phyloP scores from a whole-genome alignment of 306 rosid species.

The Quercus aquifolioides region DNA sequence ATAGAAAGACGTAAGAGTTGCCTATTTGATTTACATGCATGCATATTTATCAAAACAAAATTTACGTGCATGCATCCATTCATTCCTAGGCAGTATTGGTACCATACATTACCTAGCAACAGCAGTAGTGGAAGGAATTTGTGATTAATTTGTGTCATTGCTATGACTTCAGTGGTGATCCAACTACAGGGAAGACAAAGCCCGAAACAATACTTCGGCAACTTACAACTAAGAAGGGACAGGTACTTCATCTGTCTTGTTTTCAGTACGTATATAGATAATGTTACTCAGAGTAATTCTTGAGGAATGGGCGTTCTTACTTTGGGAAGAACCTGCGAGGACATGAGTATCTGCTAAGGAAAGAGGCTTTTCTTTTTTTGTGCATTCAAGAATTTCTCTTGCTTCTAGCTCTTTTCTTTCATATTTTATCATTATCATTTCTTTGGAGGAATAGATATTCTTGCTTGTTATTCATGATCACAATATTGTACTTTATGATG shows the following conservation, averaged over 20 bases:
- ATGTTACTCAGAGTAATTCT: background rate
- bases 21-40: slow-evolving; percentile 18
- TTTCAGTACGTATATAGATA: slow-evolving; percentile 14
- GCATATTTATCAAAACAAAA: background rate
- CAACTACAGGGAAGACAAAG: slow-evolving; percentile 88
- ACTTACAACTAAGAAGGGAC: slow-evolving; percentile 93
- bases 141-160: slow-evolving; percentile 20
- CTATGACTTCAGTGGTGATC: slow-evolving; percentile 72
- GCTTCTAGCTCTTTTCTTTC: background rate
- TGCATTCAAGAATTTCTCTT: slow-evolving; percentile 9
- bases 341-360: background rate
- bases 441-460: background rate
- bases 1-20: slow-evolving; percentile 80
- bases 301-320: background rate
- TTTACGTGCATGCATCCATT: slow-evolving; percentile 6
- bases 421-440: background rate
- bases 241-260: slow-evolving; percentile 47
- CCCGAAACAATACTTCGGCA: slow-evolving; percentile 93
- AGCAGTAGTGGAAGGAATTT: background rate
- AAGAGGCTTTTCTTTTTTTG: slow-evolving; percentile 3
- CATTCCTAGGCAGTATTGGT: background rate
- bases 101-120: slow-evolving; percentile 7
- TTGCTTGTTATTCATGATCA: background rate
- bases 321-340: background rate
- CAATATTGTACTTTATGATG: background rate